Conservation (phyloP, 2,329 filamentous ascomycete genomes). For the Trematosphaeria pertusa region DNA sequence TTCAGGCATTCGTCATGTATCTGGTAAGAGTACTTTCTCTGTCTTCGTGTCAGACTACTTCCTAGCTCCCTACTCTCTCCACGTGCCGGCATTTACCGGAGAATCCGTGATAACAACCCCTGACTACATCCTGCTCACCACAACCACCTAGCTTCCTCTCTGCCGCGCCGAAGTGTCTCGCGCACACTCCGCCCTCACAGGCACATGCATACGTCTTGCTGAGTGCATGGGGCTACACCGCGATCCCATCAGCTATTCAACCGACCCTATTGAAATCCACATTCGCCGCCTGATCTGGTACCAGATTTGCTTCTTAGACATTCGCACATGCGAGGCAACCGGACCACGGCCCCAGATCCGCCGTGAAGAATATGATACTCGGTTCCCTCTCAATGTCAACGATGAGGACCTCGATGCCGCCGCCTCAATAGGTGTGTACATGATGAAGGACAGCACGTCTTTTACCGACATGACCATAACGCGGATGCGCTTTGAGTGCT, state of each 20-base stretch:
- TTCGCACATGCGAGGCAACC: slow-evolving; percentile 76
- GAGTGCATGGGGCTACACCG: slow-evolving; percentile 80
- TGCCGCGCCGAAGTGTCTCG: slow-evolving; percentile 76
- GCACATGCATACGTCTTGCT: slow-evolving; percentile 74
- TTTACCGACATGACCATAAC: slow-evolving; percentile 75
- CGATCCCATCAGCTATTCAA: slow-evolving; percentile 71
- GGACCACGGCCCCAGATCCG: slow-evolving; percentile 75
- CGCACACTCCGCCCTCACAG: slow-evolving; percentile 74
- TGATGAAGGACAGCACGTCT: slow-evolving; percentile 55
- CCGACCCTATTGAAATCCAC: slow-evolving; percentile 72
- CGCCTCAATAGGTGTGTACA: slow-evolving; percentile 33
- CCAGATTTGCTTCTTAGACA: slow-evolving; percentile 78
- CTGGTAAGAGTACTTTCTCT: too few species aligned
- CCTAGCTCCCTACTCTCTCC: too few species aligned
- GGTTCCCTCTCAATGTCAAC: slow-evolving; percentile 73
- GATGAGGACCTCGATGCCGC: slow-evolving; percentile 65
- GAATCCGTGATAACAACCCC: too few species aligned
- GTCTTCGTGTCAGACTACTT: too few species aligned
- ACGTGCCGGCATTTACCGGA: too few species aligned
- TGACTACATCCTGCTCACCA: too few species aligned
- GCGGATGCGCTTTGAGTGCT: slow-evolving; percentile 74
- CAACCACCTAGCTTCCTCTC: slow-evolving; percentile 72
- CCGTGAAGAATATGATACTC: slow-evolving; percentile 77
- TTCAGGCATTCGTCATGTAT: slow-evolving; percentile 81
- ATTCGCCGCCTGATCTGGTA: slow-evolving; percentile 77